Evolutionary conservation across 192 early-diverging fungal genomes (phyloP).

Genomic region (Backusella macrospora): DNA sequence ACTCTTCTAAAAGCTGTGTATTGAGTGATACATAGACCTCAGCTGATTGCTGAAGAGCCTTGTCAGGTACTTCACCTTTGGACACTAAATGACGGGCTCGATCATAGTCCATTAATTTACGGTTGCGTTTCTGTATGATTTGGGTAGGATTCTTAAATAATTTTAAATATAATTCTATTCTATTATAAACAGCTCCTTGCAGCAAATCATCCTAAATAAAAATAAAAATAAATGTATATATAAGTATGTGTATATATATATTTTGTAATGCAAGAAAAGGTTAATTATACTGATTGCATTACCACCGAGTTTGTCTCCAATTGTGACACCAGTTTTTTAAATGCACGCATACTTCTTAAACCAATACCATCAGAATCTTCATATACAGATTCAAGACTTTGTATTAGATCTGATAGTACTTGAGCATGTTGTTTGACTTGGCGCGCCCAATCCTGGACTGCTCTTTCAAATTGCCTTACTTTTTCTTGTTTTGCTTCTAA

Average conservation of each 20-base stretch:
- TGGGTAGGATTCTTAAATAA: slow-evolving; percentile 64
- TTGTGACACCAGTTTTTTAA: slow-evolving; percentile 43
- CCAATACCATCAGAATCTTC: slow-evolving; percentile 36
- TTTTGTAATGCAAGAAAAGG: background rate
- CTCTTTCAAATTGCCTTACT: slow-evolving; percentile 52
- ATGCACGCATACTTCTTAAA: slow-evolving; percentile 36
- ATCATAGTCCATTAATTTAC: slow-evolving; percentile 76
- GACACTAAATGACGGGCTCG: slow-evolving; percentile 59
- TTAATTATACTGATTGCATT: background rate
- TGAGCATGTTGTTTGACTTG: slow-evolving; percentile 60
- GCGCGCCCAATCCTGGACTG: slow-evolving; percentile 50
- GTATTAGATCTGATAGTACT: slow-evolving; percentile 51
- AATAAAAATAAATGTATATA: background rate
- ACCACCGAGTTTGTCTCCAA: background rate
- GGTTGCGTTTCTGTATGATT: slow-evolving; percentile 73
- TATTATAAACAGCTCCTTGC: slow-evolving; percentile 41
- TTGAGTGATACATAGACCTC: slow-evolving; percentile 68
- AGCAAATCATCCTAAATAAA: slow-evolving; percentile 23
- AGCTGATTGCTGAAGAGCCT: slow-evolving; percentile 65
- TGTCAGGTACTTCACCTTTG: slow-evolving; percentile 67
- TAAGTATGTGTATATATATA: background rate
- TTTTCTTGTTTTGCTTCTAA: slow-evolving; percentile 57
- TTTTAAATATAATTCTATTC: slow-evolving; percentile 52
- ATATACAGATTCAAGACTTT: slow-evolving; percentile 64
- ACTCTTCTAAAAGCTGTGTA: slow-evolving; percentile 72